These are phyloP conservation scores for Amanita thiersii DNA, from an alignment of 768 basidiomycete species.

Conservation along the genomic window DNA sequence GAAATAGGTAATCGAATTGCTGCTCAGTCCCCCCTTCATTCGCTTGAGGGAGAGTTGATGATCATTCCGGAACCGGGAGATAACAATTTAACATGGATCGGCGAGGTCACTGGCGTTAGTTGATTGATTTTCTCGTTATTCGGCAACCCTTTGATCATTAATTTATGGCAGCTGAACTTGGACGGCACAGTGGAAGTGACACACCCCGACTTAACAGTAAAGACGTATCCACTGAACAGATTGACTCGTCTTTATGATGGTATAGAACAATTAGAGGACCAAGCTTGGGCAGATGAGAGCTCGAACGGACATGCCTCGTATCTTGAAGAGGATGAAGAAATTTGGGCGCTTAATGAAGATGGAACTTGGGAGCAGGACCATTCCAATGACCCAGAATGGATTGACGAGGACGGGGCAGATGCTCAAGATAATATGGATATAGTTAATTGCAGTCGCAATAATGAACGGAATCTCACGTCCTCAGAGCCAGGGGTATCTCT, in stretches of 20 bases:
- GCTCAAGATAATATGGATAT: conserved; percentile 9
- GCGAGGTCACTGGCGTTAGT: conserved; percentile 73
- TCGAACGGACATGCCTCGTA: conserved; percentile 35
- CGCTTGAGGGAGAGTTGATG: conserved; percentile 31
- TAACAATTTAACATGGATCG: conserved; percentile 63
- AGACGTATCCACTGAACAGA: conserved; percentile 52
- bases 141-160: conserved; percentile 9
- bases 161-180: conserved; percentile 45
- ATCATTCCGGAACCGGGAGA: conserved; percentile 31
- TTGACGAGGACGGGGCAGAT: conserved; percentile 15
- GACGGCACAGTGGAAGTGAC: conserved; percentile 71
- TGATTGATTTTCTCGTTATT: conserved; percentile 7
- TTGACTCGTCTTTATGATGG: conserved; percentile 76
- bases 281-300: conserved; percentile 46
- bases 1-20: conserved; percentile 58
- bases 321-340: conserved; percentile 35
- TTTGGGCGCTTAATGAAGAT: conserved; percentile 35
- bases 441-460: not conserved
- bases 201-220: conserved; percentile 47
- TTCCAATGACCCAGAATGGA: conserved; percentile 33
- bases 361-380: conserved; percentile 39
- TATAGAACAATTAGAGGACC: conserved; percentile 71
- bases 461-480: not conserved
- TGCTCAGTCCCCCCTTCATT: conserved; percentile 29
- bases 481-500: not conserved